Conservation (phyloP, 805 yeast species). For the Nakazawaea laoshanensis region DNA sequence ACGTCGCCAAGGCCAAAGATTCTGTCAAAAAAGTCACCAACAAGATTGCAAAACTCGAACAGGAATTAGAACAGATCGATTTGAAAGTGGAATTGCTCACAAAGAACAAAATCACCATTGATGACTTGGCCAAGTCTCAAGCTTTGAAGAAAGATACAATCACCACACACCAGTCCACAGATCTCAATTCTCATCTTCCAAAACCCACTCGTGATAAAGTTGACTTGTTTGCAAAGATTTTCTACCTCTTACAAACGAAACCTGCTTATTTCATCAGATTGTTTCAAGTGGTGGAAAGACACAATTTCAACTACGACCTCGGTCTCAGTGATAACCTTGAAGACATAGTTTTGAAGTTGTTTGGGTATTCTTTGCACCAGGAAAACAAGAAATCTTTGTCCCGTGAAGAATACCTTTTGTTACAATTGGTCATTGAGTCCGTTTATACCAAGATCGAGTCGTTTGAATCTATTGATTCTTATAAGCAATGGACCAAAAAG, state of each 20-base stretch:
- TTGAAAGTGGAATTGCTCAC: slow-evolving; percentile 71
- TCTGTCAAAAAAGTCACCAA: slow-evolving; percentile 62
- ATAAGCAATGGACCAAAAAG: slow-evolving; percentile 18
- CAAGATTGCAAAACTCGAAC: slow-evolving; percentile 63
- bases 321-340: slow-evolving; percentile 21
- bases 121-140: slow-evolving; percentile 36
- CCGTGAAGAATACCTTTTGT: slow-evolving; percentile 64
- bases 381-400: slow-evolving; percentile 23
- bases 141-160: too few species aligned
- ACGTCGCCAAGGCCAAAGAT: slow-evolving; percentile 59
- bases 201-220: slow-evolving; percentile 41
- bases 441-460: slow-evolving; percentile 31
- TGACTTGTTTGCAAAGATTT: slow-evolving; percentile 66
- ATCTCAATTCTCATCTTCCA: slow-evolving; percentile 15
- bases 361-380: slow-evolving; percentile 19
- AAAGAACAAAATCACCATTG: slow-evolving; percentile 71
- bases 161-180: slow-evolving; percentile 9
- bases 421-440: slow-evolving; percentile 45
- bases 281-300: slow-evolving; percentile 25
- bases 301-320: slow-evolving; percentile 14
- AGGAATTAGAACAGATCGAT: slow-evolving; percentile 66
- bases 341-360: slow-evolving; percentile 25
- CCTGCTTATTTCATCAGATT: slow-evolving; percentile 61
- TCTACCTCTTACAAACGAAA: slow-evolving; percentile 79
- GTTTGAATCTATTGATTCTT: slow-evolving; percentile 13